phyloP scores from a whole-genome alignment of 2,329 filamentous ascomycete genomes.

The Penicillium griseofulvum region DNA sequence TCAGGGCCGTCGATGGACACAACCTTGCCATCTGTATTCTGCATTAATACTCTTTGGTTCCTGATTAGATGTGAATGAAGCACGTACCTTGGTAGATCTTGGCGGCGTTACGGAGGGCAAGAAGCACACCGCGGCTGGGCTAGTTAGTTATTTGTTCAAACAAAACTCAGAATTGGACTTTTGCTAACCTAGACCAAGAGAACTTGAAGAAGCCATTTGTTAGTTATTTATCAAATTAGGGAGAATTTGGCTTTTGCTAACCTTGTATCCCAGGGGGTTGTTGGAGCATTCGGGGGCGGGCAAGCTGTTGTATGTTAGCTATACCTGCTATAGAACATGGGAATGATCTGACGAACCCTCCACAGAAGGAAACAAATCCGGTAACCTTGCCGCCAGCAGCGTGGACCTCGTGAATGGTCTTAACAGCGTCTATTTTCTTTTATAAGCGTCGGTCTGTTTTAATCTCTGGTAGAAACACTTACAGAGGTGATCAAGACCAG shows the following conservation, averaged over 20 bases:
- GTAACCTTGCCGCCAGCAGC: constrained; percentile 78
- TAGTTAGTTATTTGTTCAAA: constrained; percentile 2
- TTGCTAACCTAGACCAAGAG: constrained; percentile 61
- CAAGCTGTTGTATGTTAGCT: constrained; percentile 39
- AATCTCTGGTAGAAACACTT: constrained; percentile 1
- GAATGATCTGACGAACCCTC: constrained; percentile 48
- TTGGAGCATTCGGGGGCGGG: constrained; percentile 71
- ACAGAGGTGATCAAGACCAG: constrained; percentile 22
- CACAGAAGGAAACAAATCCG: constrained; percentile 80
- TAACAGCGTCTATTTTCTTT: constrained; percentile 64
- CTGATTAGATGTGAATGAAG: background rate
- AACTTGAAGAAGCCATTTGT: constrained; percentile 47
- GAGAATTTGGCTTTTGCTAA: background rate
- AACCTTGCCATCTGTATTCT: constrained; percentile 58
- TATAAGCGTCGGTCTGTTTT: background rate
- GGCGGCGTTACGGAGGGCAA: constrained; percentile 83
- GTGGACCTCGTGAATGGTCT: constrained; percentile 80
- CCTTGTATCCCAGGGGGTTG: constrained; percentile 88
- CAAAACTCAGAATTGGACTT: constrained; percentile 35
- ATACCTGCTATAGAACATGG: background rate
- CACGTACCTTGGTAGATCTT: constrained; percentile 67
- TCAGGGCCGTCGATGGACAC: constrained; percentile 64
- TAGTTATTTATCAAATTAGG: background rate
- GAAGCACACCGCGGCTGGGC: constrained; percentile 69
- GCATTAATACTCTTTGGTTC: background rate